Conservation (phyloP, 2,329 filamentous ascomycete species). For the Alternaria gansuensis region DNA sequence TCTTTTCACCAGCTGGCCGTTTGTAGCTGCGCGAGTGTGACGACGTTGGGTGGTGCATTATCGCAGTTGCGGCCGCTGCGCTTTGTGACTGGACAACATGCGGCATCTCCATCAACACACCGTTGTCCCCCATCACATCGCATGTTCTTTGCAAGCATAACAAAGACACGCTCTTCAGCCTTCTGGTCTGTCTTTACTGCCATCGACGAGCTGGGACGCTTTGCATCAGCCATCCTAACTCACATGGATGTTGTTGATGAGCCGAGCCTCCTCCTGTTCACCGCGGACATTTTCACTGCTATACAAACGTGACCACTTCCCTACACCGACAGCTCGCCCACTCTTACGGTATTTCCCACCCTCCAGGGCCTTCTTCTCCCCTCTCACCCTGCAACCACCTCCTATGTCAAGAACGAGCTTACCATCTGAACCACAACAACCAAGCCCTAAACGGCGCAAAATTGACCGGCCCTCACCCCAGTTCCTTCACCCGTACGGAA, state of each 20-base stretch:
- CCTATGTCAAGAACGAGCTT: slow-evolving; percentile 45
- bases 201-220: background rate
- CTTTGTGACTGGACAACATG: slow-evolving; percentile 45
- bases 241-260: slow-evolving; percentile 44
- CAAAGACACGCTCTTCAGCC: background rate
- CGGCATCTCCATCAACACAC: slow-evolving; percentile 41
- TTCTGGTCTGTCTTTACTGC: slow-evolving; percentile 16
- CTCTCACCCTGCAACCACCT: slow-evolving; percentile 20
- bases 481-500: slow-evolving; percentile 38
- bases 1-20: slow-evolving; percentile 19
- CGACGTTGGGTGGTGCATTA: slow-evolving; percentile 26
- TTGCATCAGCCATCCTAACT: slow-evolving; percentile 22
- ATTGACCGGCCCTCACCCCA: slow-evolving; percentile 28
- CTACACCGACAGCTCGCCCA: slow-evolving; percentile 13
- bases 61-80: slow-evolving; percentile 44
- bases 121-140: slow-evolving; percentile 8
- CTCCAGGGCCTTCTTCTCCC: background rate
- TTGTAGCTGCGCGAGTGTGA: slow-evolving; percentile 30
- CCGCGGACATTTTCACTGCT: slow-evolving; percentile 36
- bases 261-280: slow-evolving; percentile 44
- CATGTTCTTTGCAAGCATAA: slow-evolving; percentile 13
- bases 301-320: slow-evolving; percentile 31
- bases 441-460: slow-evolving; percentile 46
- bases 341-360: slow-evolving; percentile 1
- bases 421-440: slow-evolving; percentile 37